Evolutionary conservation across 2,329 filamentous ascomycete species (phyloP).

Genomic region (Trichoderma lentiforme): DNA sequence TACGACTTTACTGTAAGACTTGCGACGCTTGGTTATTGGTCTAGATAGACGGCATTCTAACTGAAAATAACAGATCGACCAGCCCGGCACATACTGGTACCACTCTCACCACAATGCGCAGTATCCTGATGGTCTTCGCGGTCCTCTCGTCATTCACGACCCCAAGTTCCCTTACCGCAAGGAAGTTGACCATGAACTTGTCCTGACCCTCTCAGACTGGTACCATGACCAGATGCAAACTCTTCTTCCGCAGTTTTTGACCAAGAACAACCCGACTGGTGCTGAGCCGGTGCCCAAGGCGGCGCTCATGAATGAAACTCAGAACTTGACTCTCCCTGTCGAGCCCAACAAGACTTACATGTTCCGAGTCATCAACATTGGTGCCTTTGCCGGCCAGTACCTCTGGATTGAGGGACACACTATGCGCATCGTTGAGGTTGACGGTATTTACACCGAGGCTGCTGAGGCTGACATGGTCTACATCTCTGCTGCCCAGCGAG

Average conservation of each 20-base stretch:
- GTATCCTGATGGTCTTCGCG: conserved; percentile 68
- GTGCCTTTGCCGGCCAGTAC: conserved; percentile 66
- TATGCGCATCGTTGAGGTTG: conserved; percentile 68
- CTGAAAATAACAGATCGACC: conserved; percentile 46
- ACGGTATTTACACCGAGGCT: conserved; percentile 65
- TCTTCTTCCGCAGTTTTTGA: conserved; percentile 48
- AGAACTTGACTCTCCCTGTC: conserved; percentile 56
- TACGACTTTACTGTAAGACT: conserved; percentile 63
- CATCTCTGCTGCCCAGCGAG: conserved; percentile 64
- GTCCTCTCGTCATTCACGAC: conserved; percentile 63
- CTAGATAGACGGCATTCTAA: neutral
- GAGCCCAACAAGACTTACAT: conserved; percentile 68
- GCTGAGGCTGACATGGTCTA: conserved; percentile 62
- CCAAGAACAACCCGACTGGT: conserved; percentile 53
- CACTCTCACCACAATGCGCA: conserved; percentile 66
- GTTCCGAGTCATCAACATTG: conserved; percentile 69
- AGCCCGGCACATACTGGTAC: conserved; percentile 78
- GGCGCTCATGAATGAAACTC: conserved; percentile 68
- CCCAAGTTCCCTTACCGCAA: conserved; percentile 54
- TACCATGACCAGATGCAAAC: conserved; percentile 59
- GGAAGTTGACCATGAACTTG: conserved; percentile 59
- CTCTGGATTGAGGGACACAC: conserved; percentile 65
- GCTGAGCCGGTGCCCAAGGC: conserved; percentile 66
- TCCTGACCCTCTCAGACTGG: conserved; percentile 67
- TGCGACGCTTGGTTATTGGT: neutral